Percentiles rank a stretch among this genome's conserved stretches.
Conservation (phyloP, 2,329 filamentous ascomycete species). For the Mycosphaerelloides madeirae region DNA sequence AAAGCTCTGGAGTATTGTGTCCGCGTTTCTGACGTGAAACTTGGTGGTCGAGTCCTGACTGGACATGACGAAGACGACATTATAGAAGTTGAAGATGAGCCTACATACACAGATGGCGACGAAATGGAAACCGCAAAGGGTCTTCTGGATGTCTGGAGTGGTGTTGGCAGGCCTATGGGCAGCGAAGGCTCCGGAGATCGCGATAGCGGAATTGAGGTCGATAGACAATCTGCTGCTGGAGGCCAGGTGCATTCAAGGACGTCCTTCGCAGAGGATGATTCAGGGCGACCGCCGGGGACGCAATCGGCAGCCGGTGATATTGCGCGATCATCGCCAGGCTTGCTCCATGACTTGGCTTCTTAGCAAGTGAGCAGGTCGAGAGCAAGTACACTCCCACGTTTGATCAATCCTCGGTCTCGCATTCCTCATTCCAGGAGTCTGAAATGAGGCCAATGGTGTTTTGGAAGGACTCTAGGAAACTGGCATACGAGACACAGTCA, state of each 20-base stretch:
- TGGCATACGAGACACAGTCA: too few relatives aligned
- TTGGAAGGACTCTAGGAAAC: too few relatives aligned
- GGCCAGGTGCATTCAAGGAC: constrained; percentile 8
- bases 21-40: constrained; percentile 68
- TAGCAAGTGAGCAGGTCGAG: background rate
- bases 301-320: background rate
- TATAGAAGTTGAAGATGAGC: constrained; percentile 25
- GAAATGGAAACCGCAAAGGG: constrained; percentile 22
- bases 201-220: constrained; percentile 32
- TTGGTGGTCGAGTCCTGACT: constrained; percentile 74
- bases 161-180: constrained; percentile 17
- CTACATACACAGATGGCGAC: constrained; percentile 15
- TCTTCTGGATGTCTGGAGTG: constrained; percentile 26
- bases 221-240: constrained; percentile 16
- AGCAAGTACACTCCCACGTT: background rate
- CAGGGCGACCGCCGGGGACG: constrained; percentile 15
- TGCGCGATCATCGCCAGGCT: background rate
- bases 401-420: too few relatives aligned
- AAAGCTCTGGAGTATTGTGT: constrained; percentile 83
- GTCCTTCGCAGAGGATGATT: constrained; percentile 10
- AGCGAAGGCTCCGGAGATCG: constrained; percentile 27
- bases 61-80: constrained; percentile 47
- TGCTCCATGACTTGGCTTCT: background rate
- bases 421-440: too few relatives aligned
- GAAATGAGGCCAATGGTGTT: too few relatives aligned